phyloP scores from a whole-genome alignment of 768 basidiomycete genomes.

The Trametes elegans region DNA sequence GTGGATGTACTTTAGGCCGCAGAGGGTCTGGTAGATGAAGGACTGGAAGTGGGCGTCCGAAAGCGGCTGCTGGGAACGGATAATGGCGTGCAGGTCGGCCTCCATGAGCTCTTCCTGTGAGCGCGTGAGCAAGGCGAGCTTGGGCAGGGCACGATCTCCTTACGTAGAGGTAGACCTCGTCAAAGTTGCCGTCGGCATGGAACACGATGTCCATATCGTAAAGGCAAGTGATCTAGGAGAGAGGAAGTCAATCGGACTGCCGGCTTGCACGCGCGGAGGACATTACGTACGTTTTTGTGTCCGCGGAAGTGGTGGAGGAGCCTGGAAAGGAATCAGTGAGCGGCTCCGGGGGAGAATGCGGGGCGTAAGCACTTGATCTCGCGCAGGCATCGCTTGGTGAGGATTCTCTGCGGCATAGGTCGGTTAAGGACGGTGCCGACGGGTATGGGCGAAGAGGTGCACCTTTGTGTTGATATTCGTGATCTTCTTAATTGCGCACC shows the following conservation, averaged over 20 bases:
- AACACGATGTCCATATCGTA: slow-evolving; percentile 99
- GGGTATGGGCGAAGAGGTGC: not conserved
- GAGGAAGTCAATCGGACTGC: not conserved
- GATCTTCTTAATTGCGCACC: slow-evolving; percentile 95
- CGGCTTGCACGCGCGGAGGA: not conserved
- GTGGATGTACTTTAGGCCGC: slow-evolving; percentile 97
- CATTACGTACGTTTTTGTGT: slow-evolving; percentile 85
- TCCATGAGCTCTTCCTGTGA: slow-evolving; percentile 97
- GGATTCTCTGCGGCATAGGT: slow-evolving; percentile 60
- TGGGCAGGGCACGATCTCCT: slow-evolving; percentile 21
- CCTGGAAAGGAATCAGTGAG: slow-evolving; percentile 39
- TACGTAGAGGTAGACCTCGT: slow-evolving; percentile 94
- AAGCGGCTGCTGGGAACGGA: slow-evolving; percentile 83
- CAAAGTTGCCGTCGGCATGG: slow-evolving; percentile 87
- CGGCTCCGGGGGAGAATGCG: not conserved
- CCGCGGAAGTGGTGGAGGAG: slow-evolving; percentile 96
- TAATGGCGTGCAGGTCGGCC: slow-evolving; percentile 97
- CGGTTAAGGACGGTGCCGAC: not conserved
- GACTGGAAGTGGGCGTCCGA: slow-evolving; percentile 93
- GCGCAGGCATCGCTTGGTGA: slow-evolving; percentile 93
- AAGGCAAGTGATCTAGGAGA: slow-evolving; percentile 83
- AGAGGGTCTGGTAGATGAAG: slow-evolving; percentile 97
- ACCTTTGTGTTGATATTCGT: slow-evolving; percentile 92
- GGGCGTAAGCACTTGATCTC: slow-evolving; percentile 74
- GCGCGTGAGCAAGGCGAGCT: not conserved